Evolutionary conservation across 2,329 filamentous ascomycete genomes (phyloP).

Genomic region (Atkinsonella texensis): DNA sequence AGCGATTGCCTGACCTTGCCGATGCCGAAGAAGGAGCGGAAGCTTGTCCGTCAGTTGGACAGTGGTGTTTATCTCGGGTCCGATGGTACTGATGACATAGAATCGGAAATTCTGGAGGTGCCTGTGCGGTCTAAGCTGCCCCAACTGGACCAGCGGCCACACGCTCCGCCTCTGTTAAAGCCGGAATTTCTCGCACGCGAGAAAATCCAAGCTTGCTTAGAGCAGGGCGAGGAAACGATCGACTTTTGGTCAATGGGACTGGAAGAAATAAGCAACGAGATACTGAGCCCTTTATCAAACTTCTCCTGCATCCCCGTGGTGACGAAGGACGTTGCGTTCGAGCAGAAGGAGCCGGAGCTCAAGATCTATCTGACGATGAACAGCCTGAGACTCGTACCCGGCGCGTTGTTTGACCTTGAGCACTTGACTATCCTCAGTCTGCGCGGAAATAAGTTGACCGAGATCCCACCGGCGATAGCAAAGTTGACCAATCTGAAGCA

Average conservation of each 20-base stretch:
- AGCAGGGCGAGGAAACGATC: conserved; percentile 45
- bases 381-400: conserved; percentile 40
- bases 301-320: conserved; percentile 43
- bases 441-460: conserved; percentile 48
- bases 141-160: conserved; percentile 20
- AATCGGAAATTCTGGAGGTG: conserved; percentile 19
- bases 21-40: conserved; percentile 31
- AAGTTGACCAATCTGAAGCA: conserved; percentile 45
- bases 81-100: conserved; percentile 34
- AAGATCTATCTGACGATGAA: conserved; percentile 53
- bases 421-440: conserved; percentile 54
- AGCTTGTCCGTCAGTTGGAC: conserved; percentile 48
- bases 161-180: conserved; percentile 19
- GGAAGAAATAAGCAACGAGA: conserved; percentile 40
- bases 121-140: conserved; percentile 24
- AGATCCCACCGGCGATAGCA: conserved; percentile 48
- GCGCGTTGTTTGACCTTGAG: conserved; percentile 48
- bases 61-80: conserved; percentile 60
- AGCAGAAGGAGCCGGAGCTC: conserved; percentile 44
- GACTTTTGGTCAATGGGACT: conserved; percentile 49
- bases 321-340: conserved; percentile 45
- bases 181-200: conserved; percentile 33
- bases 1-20: conserved; percentile 24
- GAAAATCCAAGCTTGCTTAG: conserved; percentile 40
- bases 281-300: conserved; percentile 42